Percentiles rank a stretch among this genome's conserved stretches.
These are phyloP conservation scores for Colletotrichum echinochloae DNA, from an alignment of 2,329 filamentous ascomycete genomes.

Conservation along the genomic window DNA sequence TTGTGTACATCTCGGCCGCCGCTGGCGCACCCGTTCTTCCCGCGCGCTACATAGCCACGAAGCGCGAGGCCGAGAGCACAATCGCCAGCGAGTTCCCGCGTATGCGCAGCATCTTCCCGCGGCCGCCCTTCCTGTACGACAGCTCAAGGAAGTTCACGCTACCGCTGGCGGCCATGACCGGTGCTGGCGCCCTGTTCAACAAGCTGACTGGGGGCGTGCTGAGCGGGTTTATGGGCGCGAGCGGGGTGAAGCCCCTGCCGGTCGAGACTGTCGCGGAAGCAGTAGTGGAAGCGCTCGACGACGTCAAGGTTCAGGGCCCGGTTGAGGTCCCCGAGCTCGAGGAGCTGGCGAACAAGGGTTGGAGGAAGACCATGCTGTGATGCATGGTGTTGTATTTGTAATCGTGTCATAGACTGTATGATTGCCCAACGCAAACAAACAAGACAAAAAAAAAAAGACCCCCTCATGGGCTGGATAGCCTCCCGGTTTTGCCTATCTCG, in stretches of 20 bases:
- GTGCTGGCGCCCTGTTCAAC: conserved; percentile 82
- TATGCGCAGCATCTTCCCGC: conserved; percentile 84
- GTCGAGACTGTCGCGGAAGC: conserved; percentile 90
- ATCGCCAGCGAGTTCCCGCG: conserved; percentile 79
- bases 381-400: conserved; percentile 25
- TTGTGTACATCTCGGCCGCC: conserved; percentile 90
- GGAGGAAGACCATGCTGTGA: conserved; percentile 92
- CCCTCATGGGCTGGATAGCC: neutral
- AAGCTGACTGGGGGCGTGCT: conserved; percentile 80
- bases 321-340: conserved; percentile 86
- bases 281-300: conserved; percentile 85
- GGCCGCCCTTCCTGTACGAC: conserved; percentile 92
- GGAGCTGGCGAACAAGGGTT: conserved; percentile 81
- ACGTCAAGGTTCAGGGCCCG: conserved; percentile 78
- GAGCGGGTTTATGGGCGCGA: conserved; percentile 81
- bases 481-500: neutral
- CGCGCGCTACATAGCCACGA: conserved; percentile 87
- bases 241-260: conserved; percentile 86
- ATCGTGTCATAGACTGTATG: conserved; percentile 48
- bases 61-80: conserved; percentile 86
- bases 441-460: neutral
- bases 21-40: conserved; percentile 88
- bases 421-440: conserved; percentile 22
- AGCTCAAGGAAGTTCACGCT: conserved; percentile 83
- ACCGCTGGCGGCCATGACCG: conserved; percentile 83